phyloP scores from a whole-genome alignment of 2,329 filamentous ascomycete genomes.

The Paecilomyces variotii region DNA sequence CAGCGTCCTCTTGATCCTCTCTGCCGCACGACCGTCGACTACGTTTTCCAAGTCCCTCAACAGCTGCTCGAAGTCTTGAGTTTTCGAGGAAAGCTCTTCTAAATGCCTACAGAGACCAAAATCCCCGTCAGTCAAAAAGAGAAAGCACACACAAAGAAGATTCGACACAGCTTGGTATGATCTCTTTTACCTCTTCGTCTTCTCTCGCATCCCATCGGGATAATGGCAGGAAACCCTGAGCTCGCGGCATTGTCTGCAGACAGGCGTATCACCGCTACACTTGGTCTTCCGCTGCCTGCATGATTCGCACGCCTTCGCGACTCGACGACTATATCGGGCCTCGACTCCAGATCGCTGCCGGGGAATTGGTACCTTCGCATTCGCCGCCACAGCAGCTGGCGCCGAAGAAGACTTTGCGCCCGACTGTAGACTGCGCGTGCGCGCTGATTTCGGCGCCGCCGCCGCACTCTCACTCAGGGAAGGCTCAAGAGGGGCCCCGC shows the following conservation, averaged over 20 bases:
- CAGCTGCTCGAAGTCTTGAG: conserved; percentile 31
- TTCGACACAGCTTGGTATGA: neutral
- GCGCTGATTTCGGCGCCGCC: neutral
- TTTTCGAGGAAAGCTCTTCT: conserved; percentile 23
- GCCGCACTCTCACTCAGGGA: neutral
- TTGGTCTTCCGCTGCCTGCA: conserved; percentile 37
- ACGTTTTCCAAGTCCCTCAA: conserved; percentile 27
- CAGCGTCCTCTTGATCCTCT: conserved; percentile 27
- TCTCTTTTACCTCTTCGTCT: conserved; percentile 24
- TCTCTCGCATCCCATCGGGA: conserved; percentile 30
- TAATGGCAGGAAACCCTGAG: conserved; percentile 31
- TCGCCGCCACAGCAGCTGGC: conserved; percentile 1
- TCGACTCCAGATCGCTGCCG: conserved; percentile 13
- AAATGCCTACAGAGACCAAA: conserved; percentile 19
- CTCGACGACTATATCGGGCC: conserved; percentile 18
- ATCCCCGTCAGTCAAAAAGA: neutral
- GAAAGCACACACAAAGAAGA: neutral
- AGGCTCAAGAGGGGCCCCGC: neutral
- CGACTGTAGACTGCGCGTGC: neutral
- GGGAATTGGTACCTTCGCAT: conserved; percentile 25
- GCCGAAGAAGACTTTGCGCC: neutral
- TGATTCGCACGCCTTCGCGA: conserved; percentile 33
- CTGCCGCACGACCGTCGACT: conserved; percentile 25
- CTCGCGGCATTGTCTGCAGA: conserved; percentile 34
- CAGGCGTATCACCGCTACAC: conserved; percentile 35